A percentile compares a stretch with the other conserved stretches of the same genome.
Evolutionary conservation across 1,284 basidiomycete genomes (phyloP).

Genomic region (Tylopilus orsonianus): DNA sequence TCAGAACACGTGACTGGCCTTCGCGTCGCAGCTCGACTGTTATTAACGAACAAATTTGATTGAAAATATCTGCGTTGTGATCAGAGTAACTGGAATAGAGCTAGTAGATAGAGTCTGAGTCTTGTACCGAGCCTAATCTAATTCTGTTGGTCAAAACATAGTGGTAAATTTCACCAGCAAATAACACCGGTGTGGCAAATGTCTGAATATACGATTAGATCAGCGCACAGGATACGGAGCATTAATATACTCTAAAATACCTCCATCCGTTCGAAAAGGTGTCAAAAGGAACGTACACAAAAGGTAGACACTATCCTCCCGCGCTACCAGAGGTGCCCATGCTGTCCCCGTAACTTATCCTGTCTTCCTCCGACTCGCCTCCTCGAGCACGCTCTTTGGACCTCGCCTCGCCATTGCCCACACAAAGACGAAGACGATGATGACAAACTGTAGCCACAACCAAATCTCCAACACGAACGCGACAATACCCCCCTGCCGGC

Average conservation of each 20-base stretch:
- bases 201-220: slow-evolving; percentile 20
- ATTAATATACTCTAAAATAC: slow-evolving; percentile 29
- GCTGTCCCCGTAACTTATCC: slow-evolving; percentile 14
- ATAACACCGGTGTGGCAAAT: too few species aligned
- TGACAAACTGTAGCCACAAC: slow-evolving; percentile 76
- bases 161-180: too few species aligned
- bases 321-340: not conserved
- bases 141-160: too few species aligned
- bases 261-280: slow-evolving; percentile 12
- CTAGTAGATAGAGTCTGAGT: too few species aligned
- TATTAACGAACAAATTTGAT: too few species aligned
- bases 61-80: too few species aligned
- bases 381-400: slow-evolving; percentile 63
- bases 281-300: not conserved
- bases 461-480: slow-evolving; percentile 66
- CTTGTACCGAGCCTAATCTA: too few species aligned
- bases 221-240: slow-evolving; percentile 17
- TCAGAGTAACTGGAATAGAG: too few species aligned
- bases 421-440: slow-evolving; percentile 72
- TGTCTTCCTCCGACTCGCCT: slow-evolving; percentile 46
- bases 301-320: slow-evolving; percentile 6
- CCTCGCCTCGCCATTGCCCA: slow-evolving; percentile 76
- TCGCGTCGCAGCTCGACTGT: too few species aligned
- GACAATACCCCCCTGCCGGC: slow-evolving; percentile 40
- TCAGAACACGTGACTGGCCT: slow-evolving; percentile 10